These are phyloP conservation scores for Parasitella parasitica DNA, from an alignment of 371 early-diverging fungal species.

Conservation along the genomic window DNA sequence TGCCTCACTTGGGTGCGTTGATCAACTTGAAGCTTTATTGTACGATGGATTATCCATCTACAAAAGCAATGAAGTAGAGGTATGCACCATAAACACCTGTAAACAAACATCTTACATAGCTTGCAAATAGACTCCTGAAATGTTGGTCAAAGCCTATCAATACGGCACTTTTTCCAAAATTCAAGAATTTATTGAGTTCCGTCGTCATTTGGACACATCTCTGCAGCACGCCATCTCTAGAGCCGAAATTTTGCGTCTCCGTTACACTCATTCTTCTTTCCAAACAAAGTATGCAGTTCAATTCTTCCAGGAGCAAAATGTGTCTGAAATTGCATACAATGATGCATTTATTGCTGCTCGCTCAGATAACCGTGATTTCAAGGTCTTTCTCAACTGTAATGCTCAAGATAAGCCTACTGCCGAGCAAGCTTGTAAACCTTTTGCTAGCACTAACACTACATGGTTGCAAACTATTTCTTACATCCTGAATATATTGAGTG, in stretches of 20 bases:
- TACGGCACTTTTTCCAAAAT: slow-evolving; percentile 88
- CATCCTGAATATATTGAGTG: slow-evolving; percentile 27
- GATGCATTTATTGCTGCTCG: slow-evolving; percentile 28
- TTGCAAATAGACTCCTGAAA: slow-evolving; percentile 82
- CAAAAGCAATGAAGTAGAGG: slow-evolving; percentile 71
- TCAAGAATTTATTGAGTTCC: slow-evolving; percentile 85
- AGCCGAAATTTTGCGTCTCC: slow-evolving; percentile 58
- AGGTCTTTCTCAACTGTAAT: slow-evolving; percentile 59
- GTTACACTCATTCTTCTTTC: slow-evolving; percentile 53
- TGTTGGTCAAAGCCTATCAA: slow-evolving; percentile 83
- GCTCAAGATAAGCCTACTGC: slow-evolving; percentile 33
- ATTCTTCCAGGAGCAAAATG: slow-evolving; percentile 61
- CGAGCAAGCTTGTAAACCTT: slow-evolving; percentile 43
- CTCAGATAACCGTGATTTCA: slow-evolving; percentile 67
- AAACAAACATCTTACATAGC: neutral
- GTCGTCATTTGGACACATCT: slow-evolving; percentile 68
- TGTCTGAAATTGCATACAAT: slow-evolving; percentile 49
- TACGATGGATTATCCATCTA: slow-evolving; percentile 70
- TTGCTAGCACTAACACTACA: slow-evolving; percentile 32
- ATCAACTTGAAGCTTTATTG: slow-evolving; percentile 55
- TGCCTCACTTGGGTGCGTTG: slow-evolving; percentile 54
- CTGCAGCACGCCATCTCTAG: slow-evolving; percentile 67
- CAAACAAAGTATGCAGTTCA: slow-evolving; percentile 54
- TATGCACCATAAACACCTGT: neutral
- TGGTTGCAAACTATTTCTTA: slow-evolving; percentile 43